Base-by-base conservation (phyloP, 257 asterid genomes). In the Fraxinus pennsylvanica region DNA sequence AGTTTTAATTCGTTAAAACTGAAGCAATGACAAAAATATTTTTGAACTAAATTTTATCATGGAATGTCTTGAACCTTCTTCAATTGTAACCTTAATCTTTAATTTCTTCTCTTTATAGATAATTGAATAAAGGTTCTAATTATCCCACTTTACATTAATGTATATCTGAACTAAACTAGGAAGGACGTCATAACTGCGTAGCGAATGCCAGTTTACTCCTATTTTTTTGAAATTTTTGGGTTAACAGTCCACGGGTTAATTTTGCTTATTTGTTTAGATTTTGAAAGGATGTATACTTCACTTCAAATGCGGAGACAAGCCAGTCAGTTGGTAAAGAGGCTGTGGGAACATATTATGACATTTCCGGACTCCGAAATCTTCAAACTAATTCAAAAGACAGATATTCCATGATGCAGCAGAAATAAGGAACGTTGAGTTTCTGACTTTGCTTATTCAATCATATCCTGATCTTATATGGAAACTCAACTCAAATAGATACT, bases 391-490 rank as follows among this genome's bases (percentile, higher is more conserved):
- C 3, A 3, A 29, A 0, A 54, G 14, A 0, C 30, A 4, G 3
- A 15, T 80, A 39, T 41, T 81, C 29, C 77, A 75, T 3, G 21
- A 3, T 39, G 81, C 84, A 5, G 84, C 81, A 17, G 22, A 3
- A 41, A 73, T 15, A 32, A 85, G 87, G 6, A 79, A 76, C 35
- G 47, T 76, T 14, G 84, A 79, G 80, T 76, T 86, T 19, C 50
- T 86, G 22, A 57, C 17, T n/a, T 52, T 81, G 70, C 39, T 83
- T 45, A 19, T 74, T 32, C 43, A 65, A 7, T 21, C 36, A 17
- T n/a, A 72, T 13, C 85, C 87, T 25, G 74, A 76, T 61, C 74
- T 85, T 65, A 8, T 85, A 75, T 80, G 59, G 74, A 39, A 77
- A 6, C 3, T 41, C 4, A 76, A 83, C 38, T 0, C 45, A 15